Base-by-base conservation (phyloP, 2,329 filamentous ascomycete genomes). In the Stenocarpella maydis region DNA sequence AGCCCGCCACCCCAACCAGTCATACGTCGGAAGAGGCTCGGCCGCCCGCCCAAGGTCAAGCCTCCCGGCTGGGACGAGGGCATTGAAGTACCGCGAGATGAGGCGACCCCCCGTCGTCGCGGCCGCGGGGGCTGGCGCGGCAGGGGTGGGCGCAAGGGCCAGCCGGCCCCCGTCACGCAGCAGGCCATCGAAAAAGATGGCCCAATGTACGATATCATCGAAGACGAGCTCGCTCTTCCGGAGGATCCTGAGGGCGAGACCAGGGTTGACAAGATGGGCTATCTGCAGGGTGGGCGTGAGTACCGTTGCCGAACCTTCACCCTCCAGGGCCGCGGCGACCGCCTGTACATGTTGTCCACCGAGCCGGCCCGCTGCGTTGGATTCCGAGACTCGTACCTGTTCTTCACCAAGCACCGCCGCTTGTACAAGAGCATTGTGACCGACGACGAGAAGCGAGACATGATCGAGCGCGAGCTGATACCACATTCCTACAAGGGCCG, bases 401-500 rank as follows among this genome's bases (percentile, higher is more conserved):
- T 99, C 86, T 99, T 99, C 85, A 97, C 96, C 73, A 99, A 98
- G 82, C 96, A 99, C 81, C 92, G 93, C 78, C 91, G 94, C 76
- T 91, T 99, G 17, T 96, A 94, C 87, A 99, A 99, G 84, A 97
- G 99, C 76, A 97, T 99, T 76, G 93, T 98, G 68, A 94, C 95
- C 75, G 96, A 99, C 73, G 92, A 96, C n/a, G 95, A 97, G 81
- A 99, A 99, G 84, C 90, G 92, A 71, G 95, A 98, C 80, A 88
- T 99, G 83, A 99, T 99, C 77, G 94, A 97, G 74, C 90, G 96
- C 71, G 92, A 97, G 7, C 92, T 99, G 77, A 97, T 99, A 72
- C 96, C 96, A 1, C 96, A 98, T 83, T 97, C 94, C 34, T 99
- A 99, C 89, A 99, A 98, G 81, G 96, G 96, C 71, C 93, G 96